Evolutionary conservation across 1,284 basidiomycete species (phyloP).

Genomic region (Leccinum fallax): DNA sequence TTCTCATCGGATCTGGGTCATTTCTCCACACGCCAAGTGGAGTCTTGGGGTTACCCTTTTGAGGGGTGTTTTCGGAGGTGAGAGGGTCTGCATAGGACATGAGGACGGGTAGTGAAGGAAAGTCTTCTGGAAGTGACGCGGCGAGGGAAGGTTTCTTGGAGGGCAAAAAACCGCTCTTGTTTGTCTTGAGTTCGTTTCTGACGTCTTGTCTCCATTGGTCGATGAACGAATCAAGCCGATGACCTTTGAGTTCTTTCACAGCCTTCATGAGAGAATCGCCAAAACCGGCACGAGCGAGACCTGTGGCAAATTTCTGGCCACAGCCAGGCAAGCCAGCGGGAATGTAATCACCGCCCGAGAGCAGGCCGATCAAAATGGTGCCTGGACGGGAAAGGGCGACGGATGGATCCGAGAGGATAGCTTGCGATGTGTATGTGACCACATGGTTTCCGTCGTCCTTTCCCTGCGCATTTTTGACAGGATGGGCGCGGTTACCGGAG

Average conservation of each 20-base stretch:
- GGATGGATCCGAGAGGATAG: constrained; percentile 53
- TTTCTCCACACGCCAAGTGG: constrained; percentile 50
- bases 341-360: constrained; percentile 92
- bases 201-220: constrained; percentile 65
- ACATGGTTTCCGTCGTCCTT: constrained; percentile 77
- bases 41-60: constrained; percentile 35
- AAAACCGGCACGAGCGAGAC: constrained; percentile 72
- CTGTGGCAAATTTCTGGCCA: constrained; percentile 63
- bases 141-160: constrained; percentile 65
- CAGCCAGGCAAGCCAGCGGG: constrained; percentile 66
- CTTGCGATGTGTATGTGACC: constrained; percentile 59
- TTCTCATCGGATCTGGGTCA: constrained; percentile 71
- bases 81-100: constrained; percentile 77
- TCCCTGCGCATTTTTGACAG: constrained; percentile 62
- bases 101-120: constrained; percentile 70
- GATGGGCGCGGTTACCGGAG: constrained; percentile 65
- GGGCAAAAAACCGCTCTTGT: constrained; percentile 60
- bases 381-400: constrained; percentile 72
- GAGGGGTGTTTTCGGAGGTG: constrained; percentile 63
- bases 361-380: constrained; percentile 82
- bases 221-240: constrained; percentile 57
- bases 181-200: constrained; percentile 69
- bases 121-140: constrained; percentile 57
- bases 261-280: constrained; percentile 68
- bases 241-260: constrained; percentile 50